phyloP scores from a whole-genome alignment of 2,329 filamentous ascomycete genomes.

The Penicillium sp. region DNA sequence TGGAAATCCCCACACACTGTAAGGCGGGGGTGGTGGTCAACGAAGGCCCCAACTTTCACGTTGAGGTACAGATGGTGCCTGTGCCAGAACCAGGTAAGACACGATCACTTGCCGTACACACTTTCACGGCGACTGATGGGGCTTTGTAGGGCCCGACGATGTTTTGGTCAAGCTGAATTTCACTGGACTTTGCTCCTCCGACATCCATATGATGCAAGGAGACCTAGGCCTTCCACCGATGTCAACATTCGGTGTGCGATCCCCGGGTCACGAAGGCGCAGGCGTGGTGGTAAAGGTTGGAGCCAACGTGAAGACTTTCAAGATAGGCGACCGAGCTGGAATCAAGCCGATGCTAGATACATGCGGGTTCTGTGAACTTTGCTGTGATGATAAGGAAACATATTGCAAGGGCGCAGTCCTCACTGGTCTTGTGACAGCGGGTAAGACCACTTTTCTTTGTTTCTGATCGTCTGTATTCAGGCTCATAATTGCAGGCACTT shows the following conservation, averaged over 20 bases:
- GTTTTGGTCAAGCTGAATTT: slow-evolving; percentile 58
- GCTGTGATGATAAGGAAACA: slow-evolving; percentile 54
- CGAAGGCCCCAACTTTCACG: slow-evolving; percentile 50
- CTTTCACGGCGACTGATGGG: not conserved
- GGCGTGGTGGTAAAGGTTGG: slow-evolving; percentile 59
- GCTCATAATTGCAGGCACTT: slow-evolving; percentile 45
- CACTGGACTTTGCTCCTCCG: slow-evolving; percentile 59
- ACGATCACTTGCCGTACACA: not conserved
- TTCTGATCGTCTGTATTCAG: not conserved
- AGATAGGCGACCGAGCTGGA: slow-evolving; percentile 55
- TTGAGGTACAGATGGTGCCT: slow-evolving; percentile 50
- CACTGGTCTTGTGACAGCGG: slow-evolving; percentile 45
- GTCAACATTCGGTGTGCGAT: slow-evolving; percentile 46
- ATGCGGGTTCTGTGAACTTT: slow-evolving; percentile 52
- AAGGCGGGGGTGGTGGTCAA: slow-evolving; percentile 54
- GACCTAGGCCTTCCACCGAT: slow-evolving; percentile 53
- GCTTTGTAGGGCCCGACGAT: slow-evolving; percentile 50
- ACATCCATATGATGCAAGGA: slow-evolving; percentile 58
- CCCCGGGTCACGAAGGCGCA: slow-evolving; percentile 57
- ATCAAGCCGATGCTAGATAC: slow-evolving; percentile 54
- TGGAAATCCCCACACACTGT: slow-evolving; percentile 48
- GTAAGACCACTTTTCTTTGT: slow-evolving; percentile 24
- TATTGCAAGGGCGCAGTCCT: slow-evolving; percentile 39
- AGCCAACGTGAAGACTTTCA: slow-evolving; percentile 52
- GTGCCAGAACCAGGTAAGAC: slow-evolving; percentile 49